Base-by-base conservation (phyloP, 805 yeast species). In the Debaryomyces prosopidis region DNA sequence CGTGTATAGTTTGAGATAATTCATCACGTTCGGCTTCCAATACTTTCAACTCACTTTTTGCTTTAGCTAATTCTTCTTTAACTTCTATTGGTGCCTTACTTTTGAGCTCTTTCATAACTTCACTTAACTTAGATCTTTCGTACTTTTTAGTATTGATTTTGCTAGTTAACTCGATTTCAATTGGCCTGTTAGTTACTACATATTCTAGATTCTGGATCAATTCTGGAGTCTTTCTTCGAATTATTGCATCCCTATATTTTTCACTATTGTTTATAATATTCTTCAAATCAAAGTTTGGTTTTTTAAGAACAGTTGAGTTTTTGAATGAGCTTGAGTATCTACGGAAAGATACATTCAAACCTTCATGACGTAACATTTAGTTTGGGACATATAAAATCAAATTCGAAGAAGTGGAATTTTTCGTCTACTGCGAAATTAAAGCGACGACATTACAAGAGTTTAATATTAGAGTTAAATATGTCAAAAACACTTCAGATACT, bases 1-100 rank as follows among this genome's bases (percentile, higher is more conserved):
- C 46, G 30, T 62, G 60, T 0, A 84, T 60, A 3, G 60, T 54
- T 5, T 65, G 59, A 14, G 80, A 74, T 3, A 75, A 47, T 1
- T 20, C 42, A 3, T 54, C 52, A 4, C 57, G 51, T 40, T 56
- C 47, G 3, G 44, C 36, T 40, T 69, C 75, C 14, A 69, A 43
- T 0, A 53, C 54, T 35, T 60, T 57, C n/a, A 69, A 47, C 23
- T 51, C 48, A 2, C 43, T 18, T 47, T 72, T 71, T 23, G 62
- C 51, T 3, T 51, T 55, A 20, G 49, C 43, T 7, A 70, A 57
- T 38, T 51, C 43, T 40, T 54, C 44, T 37, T 50, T 45, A 31
- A 54, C 44, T n/a, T 40, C 48, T 5, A 41, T 39, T 16, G 47
- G 32, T 17, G 50, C 46, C 5, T 42, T 26, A 1, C 48, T 23